Evolutionary conservation across 352 stramenopile genomes (phyloP).

Genomic region (Halophytophthora batemanensis): DNA sequence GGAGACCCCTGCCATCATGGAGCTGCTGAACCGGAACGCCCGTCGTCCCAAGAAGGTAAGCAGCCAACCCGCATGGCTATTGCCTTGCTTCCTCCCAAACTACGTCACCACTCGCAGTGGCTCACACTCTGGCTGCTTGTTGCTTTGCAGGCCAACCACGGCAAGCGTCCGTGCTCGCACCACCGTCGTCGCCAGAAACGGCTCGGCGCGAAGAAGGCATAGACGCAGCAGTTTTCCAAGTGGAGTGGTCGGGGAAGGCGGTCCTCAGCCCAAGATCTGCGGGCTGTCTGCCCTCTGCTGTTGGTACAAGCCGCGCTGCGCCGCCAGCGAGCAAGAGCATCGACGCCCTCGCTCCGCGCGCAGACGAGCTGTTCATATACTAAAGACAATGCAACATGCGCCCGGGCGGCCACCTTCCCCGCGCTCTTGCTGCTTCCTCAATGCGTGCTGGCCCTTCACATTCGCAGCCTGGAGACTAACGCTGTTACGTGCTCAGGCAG

Average conservation of each 20-base stretch:
- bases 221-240: constrained; percentile 8
- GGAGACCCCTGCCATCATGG: constrained; percentile 53
- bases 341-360: not conserved
- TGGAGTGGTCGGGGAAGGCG: not conserved
- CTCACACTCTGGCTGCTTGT: constrained; percentile 2
- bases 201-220: constrained; percentile 47
- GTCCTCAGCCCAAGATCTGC: too few species aligned
- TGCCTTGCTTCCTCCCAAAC: too few species aligned
- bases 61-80: too few species aligned
- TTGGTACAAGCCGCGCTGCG: too few species aligned
- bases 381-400: not conserved
- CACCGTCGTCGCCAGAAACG: constrained; percentile 76
- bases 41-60: constrained; percentile 83
- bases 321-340: too few species aligned
- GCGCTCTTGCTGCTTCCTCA: too few species aligned
- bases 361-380: not conserved
- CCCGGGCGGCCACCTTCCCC: too few species aligned
- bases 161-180: constrained; percentile 85
- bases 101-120: too few species aligned
- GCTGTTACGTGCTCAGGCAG: too few species aligned
- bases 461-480: too few species aligned
- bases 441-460: too few species aligned
- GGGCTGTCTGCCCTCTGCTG: too few species aligned
- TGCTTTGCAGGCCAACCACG: constrained; percentile 74
- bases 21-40: constrained; percentile 81